Evolutionary conservation across 2,329 filamentous ascomycete genomes (phyloP), one percentile per base, ranked within the genome.

Genomic region (Colletotrichum truncatum): DNA sequence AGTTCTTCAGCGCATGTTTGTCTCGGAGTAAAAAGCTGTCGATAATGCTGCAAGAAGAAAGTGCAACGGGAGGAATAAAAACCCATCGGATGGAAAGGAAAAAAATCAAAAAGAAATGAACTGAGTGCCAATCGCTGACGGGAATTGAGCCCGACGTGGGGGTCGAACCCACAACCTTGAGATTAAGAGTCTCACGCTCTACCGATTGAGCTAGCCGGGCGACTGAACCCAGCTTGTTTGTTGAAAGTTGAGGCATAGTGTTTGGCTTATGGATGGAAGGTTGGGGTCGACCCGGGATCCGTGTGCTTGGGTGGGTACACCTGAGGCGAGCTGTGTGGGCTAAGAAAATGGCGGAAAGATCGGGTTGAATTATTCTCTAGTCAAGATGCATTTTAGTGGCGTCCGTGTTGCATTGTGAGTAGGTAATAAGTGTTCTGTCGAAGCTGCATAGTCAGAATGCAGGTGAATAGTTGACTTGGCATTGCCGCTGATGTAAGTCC

Each of bases 121-220:
- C 41, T 30, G 41, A 12, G 28, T 48, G 32, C 21, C 54, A 48
- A 57, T 57, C 54, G 54, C 41, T 57, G 41, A 57, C 54, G 54
- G 54, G 54, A 39, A 57, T 57, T 65, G 63, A 65, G 63, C 63
- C 57, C 63, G 63, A 65, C 63, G 63, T 65, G 57, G 63, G 66
- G 63, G 63, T 84, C 82, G 81, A 85, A 86, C 84, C 81, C 81
- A 80, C 81, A 84, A 80, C 82, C 82, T 85, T 84, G 80, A 85
- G 83, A 84, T 84, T 86, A 86, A 86, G 88, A 90, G 88, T 89
- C 88, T 89, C 84, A 89, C 87, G 87, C 87, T 90, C 88, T 90
- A 89, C 85, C 85, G 85, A 88, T 88, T 89, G 86, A 88, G 86
- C 86, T 88, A 89, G 82, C 84, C 83, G 80, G 83, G 83, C 83